Percentiles rank a stretch among this genome's conserved stretches.
phyloP scores from a whole-genome alignment of 805 yeast species.

The Candida orba region DNA sequence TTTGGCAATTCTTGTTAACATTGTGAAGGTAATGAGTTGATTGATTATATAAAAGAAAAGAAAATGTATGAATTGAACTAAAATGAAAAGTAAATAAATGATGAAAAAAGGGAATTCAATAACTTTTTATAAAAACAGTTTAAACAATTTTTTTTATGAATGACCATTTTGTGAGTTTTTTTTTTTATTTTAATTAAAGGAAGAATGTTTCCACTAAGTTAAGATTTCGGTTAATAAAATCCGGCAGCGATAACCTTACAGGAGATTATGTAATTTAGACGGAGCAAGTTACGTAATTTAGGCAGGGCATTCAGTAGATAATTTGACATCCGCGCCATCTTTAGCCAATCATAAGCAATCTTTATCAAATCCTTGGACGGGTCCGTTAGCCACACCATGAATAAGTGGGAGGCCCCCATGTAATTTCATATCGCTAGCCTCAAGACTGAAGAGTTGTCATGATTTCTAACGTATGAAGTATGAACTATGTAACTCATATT shows the following conservation, averaged over 20 bases:
- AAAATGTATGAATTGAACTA: neutral
- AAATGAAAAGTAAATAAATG: neutral
- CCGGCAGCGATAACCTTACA: neutral
- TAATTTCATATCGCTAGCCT: too few relatives aligned
- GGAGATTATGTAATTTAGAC: neutral
- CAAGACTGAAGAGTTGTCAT: too few relatives aligned
- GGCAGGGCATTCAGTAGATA: neutral
- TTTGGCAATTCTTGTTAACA: conserved; percentile 51
- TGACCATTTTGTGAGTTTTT: neutral
- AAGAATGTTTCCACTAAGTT: neutral
- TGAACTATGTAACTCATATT: too few relatives aligned
- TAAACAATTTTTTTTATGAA: neutral
- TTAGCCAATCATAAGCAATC: neutral
- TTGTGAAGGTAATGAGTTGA: conserved; percentile 19
- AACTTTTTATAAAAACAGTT: neutral
- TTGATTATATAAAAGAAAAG: neutral
- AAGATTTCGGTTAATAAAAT: neutral
- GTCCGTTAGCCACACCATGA: neutral
- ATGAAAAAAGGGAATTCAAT: too few relatives aligned
- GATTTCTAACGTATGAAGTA: too few relatives aligned
- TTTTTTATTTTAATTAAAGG: neutral
- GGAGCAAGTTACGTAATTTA: neutral
- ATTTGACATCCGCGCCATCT: neutral
- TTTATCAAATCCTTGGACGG: conserved; percentile 2
- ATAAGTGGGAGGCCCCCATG: neutral